Percentiles rank a stretch among this genome's conserved stretches.
These are phyloP conservation scores for Colletotrichum neosansevieriae DNA, from an alignment of 2,329 filamentous ascomycete species.

Conservation along the genomic window DNA sequence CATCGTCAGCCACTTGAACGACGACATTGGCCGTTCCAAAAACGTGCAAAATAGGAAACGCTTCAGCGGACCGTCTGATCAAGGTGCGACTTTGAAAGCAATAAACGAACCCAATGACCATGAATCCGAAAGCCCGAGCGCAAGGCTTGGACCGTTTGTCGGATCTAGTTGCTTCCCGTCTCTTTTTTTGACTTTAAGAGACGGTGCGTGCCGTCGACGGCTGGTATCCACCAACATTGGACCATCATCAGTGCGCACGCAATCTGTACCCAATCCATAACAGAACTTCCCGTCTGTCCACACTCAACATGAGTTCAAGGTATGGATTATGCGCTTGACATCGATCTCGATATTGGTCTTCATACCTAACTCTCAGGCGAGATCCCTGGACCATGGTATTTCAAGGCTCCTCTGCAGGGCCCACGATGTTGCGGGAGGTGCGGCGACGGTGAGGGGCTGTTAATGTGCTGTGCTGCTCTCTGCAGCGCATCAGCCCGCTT, in stretches of 20 bases:
- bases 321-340: conserved; percentile 22
- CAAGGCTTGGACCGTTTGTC: conserved; percentile 31
- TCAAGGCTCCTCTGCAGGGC: conserved; percentile 25
- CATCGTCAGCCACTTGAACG: background rate
- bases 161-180: conserved; percentile 33
- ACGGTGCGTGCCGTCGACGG: conserved; percentile 39
- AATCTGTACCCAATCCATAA: conserved; percentile 17
- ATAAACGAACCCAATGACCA: conserved; percentile 1
- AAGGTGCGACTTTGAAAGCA: conserved; percentile 16
- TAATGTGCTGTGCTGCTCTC: conserved; percentile 7
- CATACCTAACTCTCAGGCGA: background rate
- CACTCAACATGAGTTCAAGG: background rate
- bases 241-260: conserved; percentile 32
- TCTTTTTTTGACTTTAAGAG: conserved; percentile 34
- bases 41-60: background rate
- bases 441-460: conserved; percentile 13
- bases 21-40: background rate
- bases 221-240: conserved; percentile 31
- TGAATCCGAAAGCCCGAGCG: conserved; percentile 11
- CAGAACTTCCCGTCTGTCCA: conserved; percentile 17
- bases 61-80: conserved; percentile 1
- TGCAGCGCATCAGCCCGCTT: conserved; percentile 11
- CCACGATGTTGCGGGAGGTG: conserved; percentile 23
- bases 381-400: background rate
- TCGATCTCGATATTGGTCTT: conserved; percentile 15